A percentile compares a stretch with the other conserved stretches of the same genome.
Evolutionary conservation across 1,139 yeast species (phyloP).

Genomic region (Spencermartinsiella ligniputridi): DNA sequence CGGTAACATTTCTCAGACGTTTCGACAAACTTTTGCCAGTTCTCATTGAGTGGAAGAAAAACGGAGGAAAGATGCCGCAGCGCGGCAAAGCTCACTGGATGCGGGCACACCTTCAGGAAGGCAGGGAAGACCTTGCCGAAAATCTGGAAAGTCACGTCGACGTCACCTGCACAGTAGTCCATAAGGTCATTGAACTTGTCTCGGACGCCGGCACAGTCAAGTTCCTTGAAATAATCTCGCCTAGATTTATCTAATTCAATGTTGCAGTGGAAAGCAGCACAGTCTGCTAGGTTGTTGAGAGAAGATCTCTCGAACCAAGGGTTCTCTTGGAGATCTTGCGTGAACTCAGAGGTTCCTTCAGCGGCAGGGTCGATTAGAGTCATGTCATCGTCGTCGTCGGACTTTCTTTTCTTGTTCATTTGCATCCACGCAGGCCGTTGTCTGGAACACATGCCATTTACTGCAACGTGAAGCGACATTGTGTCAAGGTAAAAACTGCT

Average conservation of each 20-base stretch:
- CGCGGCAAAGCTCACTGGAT: conserved; percentile 93
- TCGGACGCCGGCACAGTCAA: conserved; percentile 50
- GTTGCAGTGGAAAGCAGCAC: conserved; percentile 75
- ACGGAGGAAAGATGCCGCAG: conserved; percentile 70
- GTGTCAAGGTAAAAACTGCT: conserved; percentile 83
- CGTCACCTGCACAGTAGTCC: conserved; percentile 84
- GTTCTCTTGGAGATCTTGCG: conserved; percentile 22
- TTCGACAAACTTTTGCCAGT: conserved; percentile 70
- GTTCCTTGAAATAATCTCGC: conserved; percentile 60
- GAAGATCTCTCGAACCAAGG: conserved; percentile 48
- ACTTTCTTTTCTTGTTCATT: conserved; percentile 30
- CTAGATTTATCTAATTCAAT: conserved; percentile 60
- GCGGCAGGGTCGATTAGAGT: conserved; percentile 1
- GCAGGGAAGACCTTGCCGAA: conserved; percentile 65
- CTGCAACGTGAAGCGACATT: conserved; percentile 88
- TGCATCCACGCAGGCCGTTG: conserved; percentile 80
- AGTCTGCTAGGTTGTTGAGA: conserved; percentile 76
- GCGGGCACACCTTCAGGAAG: conserved; percentile 70
- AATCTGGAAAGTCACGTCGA: conserved; percentile 66
- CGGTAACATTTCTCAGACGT: conserved; percentile 66
- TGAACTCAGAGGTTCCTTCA: conserved; percentile 10
- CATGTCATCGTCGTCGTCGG: conserved; percentile 17
- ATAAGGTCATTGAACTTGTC: conserved; percentile 58
- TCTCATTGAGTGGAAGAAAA: conserved; percentile 69
- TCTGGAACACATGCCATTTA: conserved; percentile 87